phyloP scores from a whole-genome alignment of 345 rosid genomes.

The Brassica carinata region DNA sequence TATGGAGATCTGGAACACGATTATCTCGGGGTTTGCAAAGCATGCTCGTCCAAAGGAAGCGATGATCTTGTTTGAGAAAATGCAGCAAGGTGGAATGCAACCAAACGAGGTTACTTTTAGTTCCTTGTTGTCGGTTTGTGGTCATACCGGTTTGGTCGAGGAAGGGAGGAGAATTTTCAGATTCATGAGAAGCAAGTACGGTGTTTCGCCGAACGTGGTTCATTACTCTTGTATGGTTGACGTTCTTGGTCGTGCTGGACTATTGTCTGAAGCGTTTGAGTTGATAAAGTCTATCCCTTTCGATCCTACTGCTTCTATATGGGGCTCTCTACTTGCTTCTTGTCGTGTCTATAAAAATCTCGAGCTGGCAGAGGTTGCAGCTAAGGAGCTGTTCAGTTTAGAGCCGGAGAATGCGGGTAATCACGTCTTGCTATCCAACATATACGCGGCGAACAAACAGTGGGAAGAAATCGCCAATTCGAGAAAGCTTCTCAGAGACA shows the following conservation, averaged over 20 bases:
- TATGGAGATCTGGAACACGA: conserved; percentile 71
- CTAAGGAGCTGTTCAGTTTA: conserved; percentile 59
- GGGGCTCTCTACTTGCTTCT: conserved; percentile 84
- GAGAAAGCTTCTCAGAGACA: conserved; percentile 61
- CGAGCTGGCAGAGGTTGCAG: conserved; percentile 70
- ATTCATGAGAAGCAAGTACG: conserved; percentile 57
- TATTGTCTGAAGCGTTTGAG: conserved; percentile 59
- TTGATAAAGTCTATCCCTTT: conserved; percentile 64
- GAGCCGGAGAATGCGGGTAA: conserved; percentile 86
- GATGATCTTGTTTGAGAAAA: conserved; percentile 78
- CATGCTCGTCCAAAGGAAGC: conserved; percentile 61
- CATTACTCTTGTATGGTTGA: conserved; percentile 94
- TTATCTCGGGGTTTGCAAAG: conserved; percentile 74
- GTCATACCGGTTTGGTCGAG: conserved; percentile 73
- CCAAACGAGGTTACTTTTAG: conserved; percentile 75
- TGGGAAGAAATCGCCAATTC: conserved; percentile 69
- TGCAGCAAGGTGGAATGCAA: conserved; percentile 68
- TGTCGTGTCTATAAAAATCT: conserved; percentile 63
- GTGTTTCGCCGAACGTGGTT: conserved; percentile 54
- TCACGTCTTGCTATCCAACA: conserved; percentile 65
- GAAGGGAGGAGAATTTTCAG: conserved; percentile 58
- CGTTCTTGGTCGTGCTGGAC: conserved; percentile 71
- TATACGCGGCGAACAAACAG: conserved; percentile 57
- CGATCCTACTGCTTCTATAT: conserved; percentile 66
- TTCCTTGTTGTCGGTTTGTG: conserved; percentile 68